phyloP scores from a whole-genome alignment of 371 early-diverging fungal genomes.

The Mortierella sp. region DNA sequence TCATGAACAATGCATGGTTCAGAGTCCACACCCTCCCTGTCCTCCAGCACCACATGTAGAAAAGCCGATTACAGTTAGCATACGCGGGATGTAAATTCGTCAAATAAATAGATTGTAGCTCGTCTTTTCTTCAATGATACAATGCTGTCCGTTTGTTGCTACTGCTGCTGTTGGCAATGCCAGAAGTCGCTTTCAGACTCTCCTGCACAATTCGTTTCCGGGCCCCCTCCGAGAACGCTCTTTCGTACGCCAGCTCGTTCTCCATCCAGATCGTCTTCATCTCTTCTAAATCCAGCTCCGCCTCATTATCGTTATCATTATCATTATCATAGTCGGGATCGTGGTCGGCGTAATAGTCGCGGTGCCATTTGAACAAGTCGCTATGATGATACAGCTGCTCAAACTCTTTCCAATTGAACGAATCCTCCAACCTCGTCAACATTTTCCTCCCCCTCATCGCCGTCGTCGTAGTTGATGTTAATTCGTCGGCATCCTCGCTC shows the following conservation, averaged over 20 bases:
- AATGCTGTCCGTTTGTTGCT: neutral
- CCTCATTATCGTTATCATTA: neutral
- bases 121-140: neutral
- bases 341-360: constrained; percentile 5
- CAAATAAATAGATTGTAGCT: neutral
- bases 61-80: neutral
- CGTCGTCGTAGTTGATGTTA: no score
- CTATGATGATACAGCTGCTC: constrained; percentile 23
- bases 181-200: constrained; percentile 1
- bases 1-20: constrained; percentile 86
- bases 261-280: constrained; percentile 41
- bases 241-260: constrained; percentile 29
- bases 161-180: neutral
- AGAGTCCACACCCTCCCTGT: constrained; percentile 38
- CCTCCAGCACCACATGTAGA: constrained; percentile 19
- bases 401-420: constrained; percentile 46
- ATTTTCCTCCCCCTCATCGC: neutral
- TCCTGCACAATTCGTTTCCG: constrained; percentile 23
- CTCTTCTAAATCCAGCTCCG: constrained; percentile 12
- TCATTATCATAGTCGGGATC: neutral
- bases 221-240: constrained; percentile 22
- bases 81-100: no score
- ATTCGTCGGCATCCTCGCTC: neutral
- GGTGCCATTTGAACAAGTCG: constrained; percentile 40
- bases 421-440: constrained; percentile 20